These are phyloP conservation scores for Leishmania gerbilli DNA, from an alignment of 208 protist genomes.

Conservation along the genomic window DNA sequence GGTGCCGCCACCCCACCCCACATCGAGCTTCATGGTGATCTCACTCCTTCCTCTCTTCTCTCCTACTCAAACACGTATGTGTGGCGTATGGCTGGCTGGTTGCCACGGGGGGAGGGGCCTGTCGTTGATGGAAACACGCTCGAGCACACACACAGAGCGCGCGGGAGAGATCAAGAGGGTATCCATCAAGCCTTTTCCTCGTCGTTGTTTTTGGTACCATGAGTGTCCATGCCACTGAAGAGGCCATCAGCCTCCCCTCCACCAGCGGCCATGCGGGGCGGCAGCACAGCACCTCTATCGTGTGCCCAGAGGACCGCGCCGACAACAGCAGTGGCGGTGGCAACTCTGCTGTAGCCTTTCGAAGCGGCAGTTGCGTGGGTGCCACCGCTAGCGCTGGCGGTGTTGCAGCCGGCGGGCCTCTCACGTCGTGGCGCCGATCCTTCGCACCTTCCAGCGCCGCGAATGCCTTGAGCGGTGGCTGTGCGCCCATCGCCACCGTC, in stretches of 20 bases:
- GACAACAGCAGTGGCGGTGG: conserved; percentile 4
- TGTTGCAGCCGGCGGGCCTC: background rate
- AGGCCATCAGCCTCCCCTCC: background rate
- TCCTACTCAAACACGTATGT: background rate
- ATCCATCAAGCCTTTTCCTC: background rate
- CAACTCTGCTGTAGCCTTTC: background rate
- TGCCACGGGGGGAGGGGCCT: background rate
- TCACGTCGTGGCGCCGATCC: background rate
- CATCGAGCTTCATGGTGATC: background rate
- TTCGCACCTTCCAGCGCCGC: background rate
- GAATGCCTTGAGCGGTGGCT: background rate
- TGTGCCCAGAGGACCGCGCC: conserved; percentile 7
- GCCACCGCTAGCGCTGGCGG: background rate
- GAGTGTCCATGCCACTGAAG: conserved; percentile 2
- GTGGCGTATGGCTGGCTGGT: background rate
- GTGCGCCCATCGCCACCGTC: background rate
- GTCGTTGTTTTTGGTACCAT: background rate
- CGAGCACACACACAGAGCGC: background rate
- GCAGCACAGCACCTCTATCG: conserved; percentile 23
- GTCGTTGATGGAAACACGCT: background rate
- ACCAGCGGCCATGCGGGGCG: conserved; percentile 10
- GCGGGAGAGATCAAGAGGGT: background rate
- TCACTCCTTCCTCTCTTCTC: background rate
- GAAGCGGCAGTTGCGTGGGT: background rate
- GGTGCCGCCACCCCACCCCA: background rate